Conservation (phyloP, 352 stramenopile genomes). For the Pythium myriotylum region DNA sequence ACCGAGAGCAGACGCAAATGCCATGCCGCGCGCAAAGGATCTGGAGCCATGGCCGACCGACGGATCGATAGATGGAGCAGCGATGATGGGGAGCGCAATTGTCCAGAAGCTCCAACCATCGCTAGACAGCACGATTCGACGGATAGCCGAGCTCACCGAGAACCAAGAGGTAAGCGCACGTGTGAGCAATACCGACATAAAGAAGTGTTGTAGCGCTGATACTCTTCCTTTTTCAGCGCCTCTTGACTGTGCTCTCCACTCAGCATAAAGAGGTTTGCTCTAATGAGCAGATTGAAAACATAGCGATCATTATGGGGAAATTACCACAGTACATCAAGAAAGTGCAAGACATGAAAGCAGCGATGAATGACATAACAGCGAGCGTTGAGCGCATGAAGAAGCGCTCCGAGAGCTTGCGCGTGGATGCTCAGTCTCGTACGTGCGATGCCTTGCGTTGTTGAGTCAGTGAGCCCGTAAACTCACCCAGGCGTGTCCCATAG, state of each 20-base stretch:
- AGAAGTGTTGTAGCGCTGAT: neutral
- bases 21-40: neutral
- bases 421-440: conserved; percentile 80
- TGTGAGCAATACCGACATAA: neutral
- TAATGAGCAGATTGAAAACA: conserved; percentile 63
- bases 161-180: conserved; percentile 36
- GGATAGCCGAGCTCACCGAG: conserved; percentile 69
- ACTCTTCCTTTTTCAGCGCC: conserved; percentile 33
- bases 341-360: conserved; percentile 59
- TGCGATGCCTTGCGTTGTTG: conserved; percentile 4
- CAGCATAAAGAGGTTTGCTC: conserved; percentile 55
- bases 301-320: conserved; percentile 68
- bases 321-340: conserved; percentile 71
- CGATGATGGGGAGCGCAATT: conserved; percentile 60
- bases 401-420: conserved; percentile 62
- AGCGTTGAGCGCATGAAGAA: conserved; percentile 75
- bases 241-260: conserved; percentile 49
- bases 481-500: conserved; percentile 27
- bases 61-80: conserved; percentile 43
- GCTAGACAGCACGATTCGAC: conserved; percentile 65
- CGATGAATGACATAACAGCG: conserved; percentile 59
- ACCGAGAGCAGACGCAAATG: neutral
- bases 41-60: conserved; percentile 41
- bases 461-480: conserved; percentile 3
- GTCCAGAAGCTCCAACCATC: conserved; percentile 57